These are phyloP conservation scores for Thalia dealbata DNA, from an alignment of 176 grass and related monocot species.

Conservation along the genomic window DNA sequence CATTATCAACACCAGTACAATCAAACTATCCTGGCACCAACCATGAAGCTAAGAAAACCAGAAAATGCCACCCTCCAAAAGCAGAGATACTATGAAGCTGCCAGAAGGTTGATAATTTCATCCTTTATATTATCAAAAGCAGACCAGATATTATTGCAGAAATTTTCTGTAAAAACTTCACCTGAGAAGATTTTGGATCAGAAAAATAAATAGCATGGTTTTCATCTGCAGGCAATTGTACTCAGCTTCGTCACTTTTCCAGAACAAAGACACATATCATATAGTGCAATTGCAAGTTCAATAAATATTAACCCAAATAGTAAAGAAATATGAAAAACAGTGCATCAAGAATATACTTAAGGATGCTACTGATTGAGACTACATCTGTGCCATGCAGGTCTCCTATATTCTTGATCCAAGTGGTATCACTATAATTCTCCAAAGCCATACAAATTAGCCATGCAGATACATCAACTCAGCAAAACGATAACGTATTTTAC, in stretches of 20 bases:
- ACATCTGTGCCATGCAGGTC: background rate
- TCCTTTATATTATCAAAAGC: conserved; percentile 38
- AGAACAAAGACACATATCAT: conserved; percentile 20
- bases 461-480: background rate
- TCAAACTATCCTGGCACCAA: conserved; percentile 27
- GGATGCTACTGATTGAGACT: background rate
- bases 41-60: conserved; percentile 28
- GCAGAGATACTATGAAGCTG: conserved; percentile 33
- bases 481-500: background rate
- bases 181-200: conserved; percentile 40
- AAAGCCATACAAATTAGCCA: background rate
- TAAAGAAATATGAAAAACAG: background rate
- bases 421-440: background rate
- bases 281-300: conserved; percentile 14
- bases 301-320: background rate
- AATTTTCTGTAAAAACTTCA: conserved; percentile 47
- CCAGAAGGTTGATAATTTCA: conserved; percentile 27
- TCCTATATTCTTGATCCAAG: background rate
- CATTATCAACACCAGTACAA: conserved; percentile 17
- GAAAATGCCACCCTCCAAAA: conserved; percentile 19
- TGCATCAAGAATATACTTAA: background rate
- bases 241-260: conserved; percentile 18
- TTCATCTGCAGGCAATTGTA: conserved; percentile 40
- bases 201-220: conserved; percentile 21
- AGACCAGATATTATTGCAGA: conserved; percentile 26